phyloP scores from a whole-genome alignment of 2,329 filamentous ascomycete genomes.

The Fusarium concolor region DNA sequence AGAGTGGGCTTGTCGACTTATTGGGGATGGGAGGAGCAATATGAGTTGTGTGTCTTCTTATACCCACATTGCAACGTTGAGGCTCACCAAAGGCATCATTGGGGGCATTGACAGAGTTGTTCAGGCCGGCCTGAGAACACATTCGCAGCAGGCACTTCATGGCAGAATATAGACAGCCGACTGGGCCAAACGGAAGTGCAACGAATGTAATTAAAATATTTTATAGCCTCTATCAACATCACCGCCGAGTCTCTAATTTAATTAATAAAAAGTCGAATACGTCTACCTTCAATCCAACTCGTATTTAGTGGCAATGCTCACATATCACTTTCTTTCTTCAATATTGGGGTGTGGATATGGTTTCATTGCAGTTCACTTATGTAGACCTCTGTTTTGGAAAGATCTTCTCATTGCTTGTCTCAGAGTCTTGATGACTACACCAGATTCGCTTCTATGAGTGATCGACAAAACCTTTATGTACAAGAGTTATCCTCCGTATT shows the following conservation, averaged over 20 bases:
- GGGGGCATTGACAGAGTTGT: not conserved
- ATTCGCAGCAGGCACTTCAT: not conserved
- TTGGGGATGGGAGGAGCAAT: not conserved
- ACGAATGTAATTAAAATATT: not conserved
- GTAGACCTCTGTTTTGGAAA: slow-evolving; percentile 6
- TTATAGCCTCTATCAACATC: not conserved
- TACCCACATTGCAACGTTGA: not conserved
- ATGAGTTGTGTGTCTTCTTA: not conserved
- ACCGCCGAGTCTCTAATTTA: not conserved
- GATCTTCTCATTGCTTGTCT: slow-evolving; percentile 32
- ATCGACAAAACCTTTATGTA: slow-evolving; percentile 10
- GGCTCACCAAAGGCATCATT: not conserved
- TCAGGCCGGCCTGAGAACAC: not conserved
- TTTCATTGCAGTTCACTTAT: not conserved
- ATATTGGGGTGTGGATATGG: not conserved
- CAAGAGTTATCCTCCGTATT: not conserved
- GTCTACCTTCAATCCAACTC: not conserved
- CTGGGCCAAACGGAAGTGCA: not conserved
- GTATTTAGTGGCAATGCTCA: not conserved
- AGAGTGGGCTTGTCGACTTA: not conserved
- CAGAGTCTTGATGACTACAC: slow-evolving; percentile 27
- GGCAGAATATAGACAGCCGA: not conserved
- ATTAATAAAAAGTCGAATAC: not conserved
- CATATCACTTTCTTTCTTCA: not conserved
- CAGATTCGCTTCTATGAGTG: slow-evolving; percentile 18